Base-by-base conservation (phyloP, 345 rosid genomes). In the Hirschfeldia incana region DNA sequence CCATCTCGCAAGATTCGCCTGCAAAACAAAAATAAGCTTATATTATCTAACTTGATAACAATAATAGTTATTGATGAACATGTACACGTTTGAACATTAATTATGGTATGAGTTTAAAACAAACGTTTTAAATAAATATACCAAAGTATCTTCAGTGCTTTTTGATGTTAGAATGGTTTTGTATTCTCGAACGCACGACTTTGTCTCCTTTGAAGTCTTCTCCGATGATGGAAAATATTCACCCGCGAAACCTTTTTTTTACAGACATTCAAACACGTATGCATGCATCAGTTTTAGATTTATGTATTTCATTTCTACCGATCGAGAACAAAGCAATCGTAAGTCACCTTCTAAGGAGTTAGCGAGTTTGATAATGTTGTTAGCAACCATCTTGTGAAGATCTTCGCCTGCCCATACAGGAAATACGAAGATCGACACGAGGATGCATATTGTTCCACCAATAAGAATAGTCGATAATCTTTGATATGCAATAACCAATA, bases 1-100 rank as follows among this genome's bases (percentile, higher is more conserved):
- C 98, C 97, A 94, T 78, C 87, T 87, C 0, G 98, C 94, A 72
- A 89, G 89, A 80, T 92, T 89, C 36, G 90, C 97, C 98, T 91
- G 78, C 55, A 42, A 7, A 57, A 5, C 6, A 72, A 30, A 69
- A 51, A 4, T 13, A 49, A 49, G 5, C 17, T 49, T 49, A 29
- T 49, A 49, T 13, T 21, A 21, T 21, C 21, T 6, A 49, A 49
- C 55, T 49, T 49, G 5, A 49, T 49, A 49, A 39, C 7, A 39
- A 8, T 39, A 39, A 39, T 39, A 39, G 11, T 39, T 39, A 37
- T 8, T 37, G 44, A 37, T 8, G 44, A 37, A 37, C 44, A 37
- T 37, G 44, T 37, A 8, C 11, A 37, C 44, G 44, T 37, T 37
- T 0, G 15, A 46, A 46, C 15, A 49, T 49, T 49, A n/a, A 4